Conservation (phyloP, 108 stramenopile genomes). For the Pseudonitzschia multiseries region DNA sequence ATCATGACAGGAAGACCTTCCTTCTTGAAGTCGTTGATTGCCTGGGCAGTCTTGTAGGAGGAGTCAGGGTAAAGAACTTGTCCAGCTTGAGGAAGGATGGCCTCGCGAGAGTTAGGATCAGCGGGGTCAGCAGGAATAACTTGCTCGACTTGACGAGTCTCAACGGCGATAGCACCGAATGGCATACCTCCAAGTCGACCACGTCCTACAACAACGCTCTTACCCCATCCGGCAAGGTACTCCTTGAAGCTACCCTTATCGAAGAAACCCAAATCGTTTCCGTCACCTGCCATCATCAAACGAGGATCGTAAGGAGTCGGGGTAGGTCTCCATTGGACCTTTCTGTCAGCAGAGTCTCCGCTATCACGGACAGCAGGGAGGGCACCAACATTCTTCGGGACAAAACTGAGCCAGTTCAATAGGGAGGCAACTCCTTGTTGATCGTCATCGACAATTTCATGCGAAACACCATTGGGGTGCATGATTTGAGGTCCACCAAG, state of each 20-base stretch:
- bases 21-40: conserved; percentile 94
- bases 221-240: conserved; percentile 96
- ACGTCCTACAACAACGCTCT: conserved; percentile 95
- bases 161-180: conserved; percentile 96
- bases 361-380: conserved; percentile 63
- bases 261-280: conserved; percentile 89
- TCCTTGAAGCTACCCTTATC: conserved; percentile 94
- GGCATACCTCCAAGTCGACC: conserved; percentile 97
- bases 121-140: conserved; percentile 96
- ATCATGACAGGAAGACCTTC: conserved; percentile 98
- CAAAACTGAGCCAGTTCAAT: conserved; percentile 94
- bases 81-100: conserved; percentile 91
- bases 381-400: conserved; percentile 87
- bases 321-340: conserved; percentile 84
- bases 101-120: conserved; percentile 95
- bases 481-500: conserved; percentile 98
- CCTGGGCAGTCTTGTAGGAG: conserved; percentile 97
- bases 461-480: conserved; percentile 95
- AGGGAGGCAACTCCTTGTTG: conserved; percentile 89
- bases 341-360: conserved; percentile 89
- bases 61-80: conserved; percentile 99
- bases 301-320: conserved; percentile 97
- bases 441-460: conserved; percentile 92
- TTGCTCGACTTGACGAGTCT: conserved; percentile 94
- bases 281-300: conserved; percentile 82